Evolutionary conservation across 148 eudicot genomes (phyloP).

Genomic region (Pouteria glomerata): DNA sequence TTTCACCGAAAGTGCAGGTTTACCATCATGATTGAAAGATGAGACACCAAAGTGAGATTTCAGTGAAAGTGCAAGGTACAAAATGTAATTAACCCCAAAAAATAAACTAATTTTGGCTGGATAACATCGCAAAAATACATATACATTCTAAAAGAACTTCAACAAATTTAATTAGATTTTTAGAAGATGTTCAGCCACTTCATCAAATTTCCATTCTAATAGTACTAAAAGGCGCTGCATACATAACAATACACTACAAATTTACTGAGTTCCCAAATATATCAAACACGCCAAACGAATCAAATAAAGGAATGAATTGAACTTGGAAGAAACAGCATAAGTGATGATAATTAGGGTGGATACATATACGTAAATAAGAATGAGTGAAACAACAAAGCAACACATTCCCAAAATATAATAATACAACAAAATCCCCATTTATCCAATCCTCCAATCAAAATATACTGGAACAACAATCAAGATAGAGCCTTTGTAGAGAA

Average conservation of each 20-base stretch:
- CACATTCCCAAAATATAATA: not conserved
- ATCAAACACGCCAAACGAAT: not conserved
- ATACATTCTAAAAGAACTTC: not conserved
- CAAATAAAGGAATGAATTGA: too few species aligned
- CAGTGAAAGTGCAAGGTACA: too few species aligned
- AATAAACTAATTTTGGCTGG: not conserved
- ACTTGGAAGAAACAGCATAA: not conserved
- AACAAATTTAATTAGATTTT: not conserved
- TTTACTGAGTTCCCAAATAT: not conserved
- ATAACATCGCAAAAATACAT: not conserved
- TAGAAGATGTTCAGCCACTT: not conserved
- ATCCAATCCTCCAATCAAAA: not conserved
- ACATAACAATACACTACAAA: not conserved
- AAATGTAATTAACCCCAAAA: too few species aligned
- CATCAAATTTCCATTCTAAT: not conserved
- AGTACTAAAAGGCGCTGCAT: not conserved
- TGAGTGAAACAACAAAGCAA: not conserved
- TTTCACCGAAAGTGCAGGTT: too few species aligned
- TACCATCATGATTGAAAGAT: too few species aligned
- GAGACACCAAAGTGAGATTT: too few species aligned
- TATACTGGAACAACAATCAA: not conserved
- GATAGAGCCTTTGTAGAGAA: not conserved
- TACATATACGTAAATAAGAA: not conserved
- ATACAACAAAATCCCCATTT: not conserved
- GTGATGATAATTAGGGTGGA: not conserved